phyloP scores from a whole-genome alignment of 768 basidiomycete species.

The Hericium alpestre region DNA sequence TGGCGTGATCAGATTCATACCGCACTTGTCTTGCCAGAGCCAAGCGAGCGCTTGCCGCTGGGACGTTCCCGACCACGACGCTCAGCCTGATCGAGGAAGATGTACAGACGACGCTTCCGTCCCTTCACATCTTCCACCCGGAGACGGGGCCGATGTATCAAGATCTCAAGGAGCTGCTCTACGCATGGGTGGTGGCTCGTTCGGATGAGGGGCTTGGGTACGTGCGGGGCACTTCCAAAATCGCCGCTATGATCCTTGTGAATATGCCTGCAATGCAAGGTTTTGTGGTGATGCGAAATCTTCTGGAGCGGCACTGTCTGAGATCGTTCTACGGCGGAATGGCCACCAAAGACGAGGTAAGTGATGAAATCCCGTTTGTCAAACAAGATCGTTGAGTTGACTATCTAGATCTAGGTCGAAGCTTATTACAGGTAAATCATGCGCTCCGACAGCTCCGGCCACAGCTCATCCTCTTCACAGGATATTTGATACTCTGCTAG shows the following conservation, averaged over 20 bases:
- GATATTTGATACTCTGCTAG: conserved; percentile 85
- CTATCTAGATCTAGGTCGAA: conserved; percentile 46
- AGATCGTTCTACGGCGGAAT: conserved; percentile 75
- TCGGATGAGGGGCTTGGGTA: conserved; percentile 79
- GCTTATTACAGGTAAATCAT: conserved; percentile 70
- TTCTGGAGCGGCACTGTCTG: conserved; percentile 77
- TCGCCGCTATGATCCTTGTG: conserved; percentile 80
- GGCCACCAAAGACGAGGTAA: conserved; percentile 66
- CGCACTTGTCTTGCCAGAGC: conserved; percentile 64
- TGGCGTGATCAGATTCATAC: conserved; percentile 48
- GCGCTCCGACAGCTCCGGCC: no score
- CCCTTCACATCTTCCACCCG: conserved; percentile 70
- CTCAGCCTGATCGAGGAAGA: conserved; percentile 64
- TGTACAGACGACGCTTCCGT: conserved; percentile 60
- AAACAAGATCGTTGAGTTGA: conserved; percentile 4
- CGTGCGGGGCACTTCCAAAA: conserved; percentile 51
- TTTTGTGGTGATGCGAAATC: conserved; percentile 76
- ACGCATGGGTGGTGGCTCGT: conserved; percentile 80
- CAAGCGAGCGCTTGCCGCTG: conserved; percentile 53
- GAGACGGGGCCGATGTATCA: conserved; percentile 69
- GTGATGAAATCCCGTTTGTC: conserved; percentile 20
- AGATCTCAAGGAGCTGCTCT: conserved; percentile 75
- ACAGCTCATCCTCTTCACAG: conserved; percentile 25
- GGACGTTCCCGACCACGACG: conserved; percentile 55
- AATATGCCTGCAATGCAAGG: conserved; percentile 69